phyloP scores from a whole-genome alignment of 768 basidiomycete species.

The Crepidotus variabilis region DNA sequence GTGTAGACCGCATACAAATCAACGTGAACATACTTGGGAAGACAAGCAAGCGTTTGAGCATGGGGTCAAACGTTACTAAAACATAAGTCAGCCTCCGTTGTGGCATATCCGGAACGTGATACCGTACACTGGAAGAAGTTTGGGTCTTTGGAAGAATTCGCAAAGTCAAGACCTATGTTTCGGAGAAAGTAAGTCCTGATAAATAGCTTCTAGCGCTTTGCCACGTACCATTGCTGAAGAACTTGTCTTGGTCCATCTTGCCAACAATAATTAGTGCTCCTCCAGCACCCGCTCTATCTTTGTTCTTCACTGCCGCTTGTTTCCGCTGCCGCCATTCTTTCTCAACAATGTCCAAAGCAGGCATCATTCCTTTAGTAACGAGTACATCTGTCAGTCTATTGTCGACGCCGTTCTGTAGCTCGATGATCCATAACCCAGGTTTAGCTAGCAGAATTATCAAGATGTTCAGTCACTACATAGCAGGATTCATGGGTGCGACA shows the following conservation, averaged over 20 bases:
- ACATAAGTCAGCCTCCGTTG: constrained; percentile 7
- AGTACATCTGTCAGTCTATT: constrained; percentile 61
- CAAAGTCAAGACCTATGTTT: constrained; percentile 59
- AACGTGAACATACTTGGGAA: constrained; percentile 61
- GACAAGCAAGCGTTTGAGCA: constrained; percentile 62
- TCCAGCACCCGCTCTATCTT: constrained; percentile 48
- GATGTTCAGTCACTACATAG: background rate
- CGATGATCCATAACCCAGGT: constrained; percentile 67
- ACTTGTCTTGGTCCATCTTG: constrained; percentile 73
- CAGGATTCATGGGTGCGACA: background rate
- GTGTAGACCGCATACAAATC: background rate
- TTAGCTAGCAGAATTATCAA: constrained; percentile 37
- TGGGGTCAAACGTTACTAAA: constrained; percentile 70
- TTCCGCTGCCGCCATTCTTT: constrained; percentile 61
- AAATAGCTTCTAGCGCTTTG: background rate
- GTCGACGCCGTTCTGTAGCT: constrained; percentile 77
- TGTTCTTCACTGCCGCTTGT: constrained; percentile 36
- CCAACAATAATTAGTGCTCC: constrained; percentile 80
- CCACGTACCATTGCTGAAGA: constrained; percentile 76
- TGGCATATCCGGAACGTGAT: constrained; percentile 1
- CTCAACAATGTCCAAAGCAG: constrained; percentile 73
- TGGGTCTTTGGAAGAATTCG: constrained; percentile 44
- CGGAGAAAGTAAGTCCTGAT: background rate
- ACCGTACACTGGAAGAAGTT: constrained; percentile 61
- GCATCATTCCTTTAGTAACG: constrained; percentile 56